phyloP scores from a whole-genome alignment of 257 asterid species.

The Rauvolfia tetraphylla region DNA sequence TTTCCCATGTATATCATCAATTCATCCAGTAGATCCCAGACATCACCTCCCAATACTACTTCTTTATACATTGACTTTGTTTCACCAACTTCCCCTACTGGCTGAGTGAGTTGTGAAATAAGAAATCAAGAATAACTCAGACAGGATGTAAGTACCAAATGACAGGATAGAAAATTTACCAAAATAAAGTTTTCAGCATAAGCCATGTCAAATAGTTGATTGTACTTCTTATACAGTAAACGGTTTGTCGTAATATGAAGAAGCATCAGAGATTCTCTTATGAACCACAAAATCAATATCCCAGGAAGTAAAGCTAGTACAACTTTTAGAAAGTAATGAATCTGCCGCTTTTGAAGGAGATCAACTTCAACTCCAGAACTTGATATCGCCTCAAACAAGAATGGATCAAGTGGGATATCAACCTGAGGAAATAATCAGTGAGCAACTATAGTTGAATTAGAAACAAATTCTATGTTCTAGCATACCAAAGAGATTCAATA shows the following conservation, averaged over 20 bases:
- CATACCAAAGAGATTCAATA: slow-evolving; percentile 22
- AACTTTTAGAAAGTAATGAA: slow-evolving; percentile 81
- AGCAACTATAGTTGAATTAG: slow-evolving; percentile 15
- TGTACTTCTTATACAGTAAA: slow-evolving; percentile 73
- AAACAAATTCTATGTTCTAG: slow-evolving; percentile 2
- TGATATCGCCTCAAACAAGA: slow-evolving; percentile 83
- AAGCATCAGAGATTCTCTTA: slow-evolving; percentile 80
- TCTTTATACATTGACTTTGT: slow-evolving; percentile 87
- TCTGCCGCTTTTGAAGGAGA: slow-evolving; percentile 83
- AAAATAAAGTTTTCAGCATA: slow-evolving; percentile 87
- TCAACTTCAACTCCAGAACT: slow-evolving; percentile 93
- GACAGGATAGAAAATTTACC: slow-evolving; percentile 45
- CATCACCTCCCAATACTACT: slow-evolving; percentile 97
- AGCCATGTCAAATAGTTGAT: slow-evolving; percentile 85
- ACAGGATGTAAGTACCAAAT: neutral
- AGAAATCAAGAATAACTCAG: slow-evolving; percentile 18
- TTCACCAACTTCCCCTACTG: slow-evolving; percentile 84
- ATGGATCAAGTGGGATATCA: slow-evolving; percentile 97
- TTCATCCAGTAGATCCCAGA: slow-evolving; percentile 98
- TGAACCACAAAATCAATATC: slow-evolving; percentile 74
- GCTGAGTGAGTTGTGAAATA: slow-evolving; percentile 53
- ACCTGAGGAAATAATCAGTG: slow-evolving; percentile 50
- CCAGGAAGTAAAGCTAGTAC: slow-evolving; percentile 85
- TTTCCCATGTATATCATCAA: slow-evolving; percentile 92
- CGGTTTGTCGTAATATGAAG: slow-evolving; percentile 76